Percentiles rank a stretch among this genome's conserved stretches.
These are phyloP conservation scores for Raddia guianensis DNA, from an alignment of 176 grass and related monocot species.

Conservation along the genomic window DNA sequence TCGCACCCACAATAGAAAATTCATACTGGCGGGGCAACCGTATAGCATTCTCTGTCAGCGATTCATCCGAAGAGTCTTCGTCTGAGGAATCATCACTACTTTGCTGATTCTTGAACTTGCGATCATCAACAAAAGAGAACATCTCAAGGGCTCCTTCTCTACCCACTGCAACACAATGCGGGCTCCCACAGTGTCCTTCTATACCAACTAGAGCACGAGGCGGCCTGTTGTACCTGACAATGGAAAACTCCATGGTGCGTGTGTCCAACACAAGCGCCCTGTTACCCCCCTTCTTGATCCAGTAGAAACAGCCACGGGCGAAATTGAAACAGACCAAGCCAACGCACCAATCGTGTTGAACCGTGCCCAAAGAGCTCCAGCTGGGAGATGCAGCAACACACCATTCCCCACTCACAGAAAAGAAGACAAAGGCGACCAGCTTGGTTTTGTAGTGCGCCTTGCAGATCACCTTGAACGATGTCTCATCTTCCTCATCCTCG, in stretches of 20 bases:
- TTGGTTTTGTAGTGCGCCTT: background rate
- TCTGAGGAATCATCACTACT: background rate
- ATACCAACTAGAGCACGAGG: no score
- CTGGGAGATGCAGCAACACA: background rate
- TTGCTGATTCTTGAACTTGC: background rate
- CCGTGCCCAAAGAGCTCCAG: constrained; percentile 15
- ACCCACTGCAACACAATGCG: background rate
- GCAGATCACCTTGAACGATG: constrained; percentile 43
- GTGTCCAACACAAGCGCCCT: constrained; percentile 7
- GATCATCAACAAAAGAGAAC: background rate
- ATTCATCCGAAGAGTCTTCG: background rate
- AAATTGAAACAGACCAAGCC: no score
- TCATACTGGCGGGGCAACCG: background rate
- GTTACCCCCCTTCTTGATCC: background rate
- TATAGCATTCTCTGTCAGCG: background rate
- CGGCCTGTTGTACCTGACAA: background rate
- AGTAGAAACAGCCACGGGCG: constrained; percentile 19
- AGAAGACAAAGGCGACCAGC: background rate
- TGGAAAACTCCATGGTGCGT: constrained; percentile 23
- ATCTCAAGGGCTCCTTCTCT: constrained; percentile 3
- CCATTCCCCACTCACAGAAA: constrained; percentile 6
- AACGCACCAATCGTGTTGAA: background rate
- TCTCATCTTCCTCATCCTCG: constrained; percentile 4
- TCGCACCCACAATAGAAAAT: no score
- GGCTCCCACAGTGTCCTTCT: no score